Percentiles rank a stretch among this genome's conserved stretches.
Evolutionary conservation across 1,284 basidiomycete genomes (phyloP).

Genomic region (Neonothopanus nambi): DNA sequence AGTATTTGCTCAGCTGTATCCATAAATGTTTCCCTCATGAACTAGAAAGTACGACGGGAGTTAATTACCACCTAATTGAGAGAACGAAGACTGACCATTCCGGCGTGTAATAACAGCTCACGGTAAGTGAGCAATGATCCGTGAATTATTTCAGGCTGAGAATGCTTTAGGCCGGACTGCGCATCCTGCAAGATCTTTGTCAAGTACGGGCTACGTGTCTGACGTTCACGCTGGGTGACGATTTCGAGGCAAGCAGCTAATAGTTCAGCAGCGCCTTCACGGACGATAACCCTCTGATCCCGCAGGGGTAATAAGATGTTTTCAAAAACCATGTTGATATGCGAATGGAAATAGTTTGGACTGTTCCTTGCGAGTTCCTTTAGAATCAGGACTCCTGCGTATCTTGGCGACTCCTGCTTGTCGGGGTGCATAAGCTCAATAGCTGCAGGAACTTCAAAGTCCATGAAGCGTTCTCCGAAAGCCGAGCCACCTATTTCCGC

Average conservation of each 20-base stretch:
- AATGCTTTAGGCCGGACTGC: slow-evolving; percentile 81
- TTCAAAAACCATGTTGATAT: slow-evolving; percentile 85
- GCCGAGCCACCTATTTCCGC: slow-evolving; percentile 79
- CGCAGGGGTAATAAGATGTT: slow-evolving; percentile 88
- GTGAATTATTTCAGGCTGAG: slow-evolving; percentile 85
- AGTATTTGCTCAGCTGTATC: slow-evolving; percentile 92
- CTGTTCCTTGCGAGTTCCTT: slow-evolving; percentile 90
- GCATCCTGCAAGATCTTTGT: slow-evolving; percentile 87
- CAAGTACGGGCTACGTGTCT: slow-evolving; percentile 68
- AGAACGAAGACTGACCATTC: slow-evolving; percentile 64
- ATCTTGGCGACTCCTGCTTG: slow-evolving; percentile 74
- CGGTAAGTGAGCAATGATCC: slow-evolving; percentile 93
- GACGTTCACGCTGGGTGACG: slow-evolving; percentile 71
- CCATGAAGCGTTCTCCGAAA: slow-evolving; percentile 87
- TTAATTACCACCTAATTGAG: slow-evolving; percentile 4
- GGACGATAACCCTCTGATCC: slow-evolving; percentile 81
- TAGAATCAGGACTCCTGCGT: slow-evolving; percentile 85
- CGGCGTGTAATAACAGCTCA: slow-evolving; percentile 89
- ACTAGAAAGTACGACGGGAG: slow-evolving; percentile 46
- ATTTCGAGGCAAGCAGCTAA: slow-evolving; percentile 89
- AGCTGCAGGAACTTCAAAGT: slow-evolving; percentile 80
- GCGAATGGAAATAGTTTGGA: slow-evolving; percentile 82
- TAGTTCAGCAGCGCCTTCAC: slow-evolving; percentile 90
- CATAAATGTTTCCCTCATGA: slow-evolving; percentile 90
- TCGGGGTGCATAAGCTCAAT: slow-evolving; percentile 78